phyloP scores from a whole-genome alignment of 2,329 filamentous ascomycete genomes.

The Graphilbum fragrans region DNA sequence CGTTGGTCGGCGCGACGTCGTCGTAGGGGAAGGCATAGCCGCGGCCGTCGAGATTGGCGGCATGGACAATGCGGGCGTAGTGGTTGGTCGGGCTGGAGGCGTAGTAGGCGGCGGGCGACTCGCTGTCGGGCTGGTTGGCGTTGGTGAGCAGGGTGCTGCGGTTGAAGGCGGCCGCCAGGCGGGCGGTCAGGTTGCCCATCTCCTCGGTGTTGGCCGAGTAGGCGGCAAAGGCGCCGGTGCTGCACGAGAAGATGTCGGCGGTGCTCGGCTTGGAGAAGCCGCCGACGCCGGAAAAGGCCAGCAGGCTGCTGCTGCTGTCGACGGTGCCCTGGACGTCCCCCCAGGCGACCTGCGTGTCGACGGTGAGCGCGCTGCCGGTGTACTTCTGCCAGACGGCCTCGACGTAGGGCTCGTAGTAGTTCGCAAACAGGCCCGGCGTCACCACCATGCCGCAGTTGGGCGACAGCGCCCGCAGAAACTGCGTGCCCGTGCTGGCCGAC shows the following conservation, averaged over 20 bases:
- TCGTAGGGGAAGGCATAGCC: slow-evolving; percentile 65
- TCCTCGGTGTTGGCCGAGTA: slow-evolving; percentile 27
- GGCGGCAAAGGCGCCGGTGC: slow-evolving; percentile 45
- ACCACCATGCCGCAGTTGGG: slow-evolving; percentile 37
- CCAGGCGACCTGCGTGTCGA: slow-evolving; percentile 43
- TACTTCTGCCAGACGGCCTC: slow-evolving; percentile 41
- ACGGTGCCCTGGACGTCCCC: slow-evolving; percentile 34
- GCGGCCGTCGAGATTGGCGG: slow-evolving; percentile 40
- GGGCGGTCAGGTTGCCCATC: slow-evolving; percentile 54
- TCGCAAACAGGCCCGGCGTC: slow-evolving; percentile 29
- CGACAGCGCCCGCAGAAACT: slow-evolving; percentile 34
- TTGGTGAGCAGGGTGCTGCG: slow-evolving; percentile 52
- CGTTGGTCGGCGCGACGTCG: slow-evolving; percentile 46
- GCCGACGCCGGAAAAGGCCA: slow-evolving; percentile 27
- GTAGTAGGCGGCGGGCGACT: slow-evolving; percentile 45
- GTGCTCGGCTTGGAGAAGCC: slow-evolving; percentile 33
- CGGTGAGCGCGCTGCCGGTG: slow-evolving; percentile 25
- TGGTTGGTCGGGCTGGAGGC: slow-evolving; percentile 46
- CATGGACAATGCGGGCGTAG: slow-evolving; percentile 54
- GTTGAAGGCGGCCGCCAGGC: slow-evolving; percentile 67
- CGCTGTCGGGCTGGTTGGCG: slow-evolving; percentile 38
- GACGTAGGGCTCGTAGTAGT: slow-evolving; percentile 39
- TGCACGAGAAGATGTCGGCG: slow-evolving; percentile 39
- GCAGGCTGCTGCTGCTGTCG: slow-evolving; percentile 17
- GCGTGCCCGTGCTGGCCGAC: slow-evolving; percentile 15